These are phyloP conservation scores for Debaryomycetaceae sp. DNA, from an alignment of 1,139 yeast species.

Conservation along the genomic window DNA sequence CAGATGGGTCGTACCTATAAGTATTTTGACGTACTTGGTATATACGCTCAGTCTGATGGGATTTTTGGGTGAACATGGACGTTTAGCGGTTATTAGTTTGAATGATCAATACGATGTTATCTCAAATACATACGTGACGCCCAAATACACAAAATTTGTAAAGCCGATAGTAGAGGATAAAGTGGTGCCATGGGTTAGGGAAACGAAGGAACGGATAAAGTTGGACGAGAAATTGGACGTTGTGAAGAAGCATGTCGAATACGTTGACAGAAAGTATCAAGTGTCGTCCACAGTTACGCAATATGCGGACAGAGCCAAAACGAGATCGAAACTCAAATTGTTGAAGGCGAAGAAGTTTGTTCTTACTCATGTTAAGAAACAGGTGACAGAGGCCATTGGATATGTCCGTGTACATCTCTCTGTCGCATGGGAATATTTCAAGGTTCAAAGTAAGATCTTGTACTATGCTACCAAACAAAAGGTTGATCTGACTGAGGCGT, in stretches of 20 bases:
- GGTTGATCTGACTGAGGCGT: neutral
- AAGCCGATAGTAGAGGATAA: slow-evolving; percentile 1
- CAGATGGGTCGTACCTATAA: slow-evolving; percentile 4
- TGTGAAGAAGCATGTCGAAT: neutral
- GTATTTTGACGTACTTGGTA: slow-evolving; percentile 5
- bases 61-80: neutral
- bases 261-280: slow-evolving; percentile 1
- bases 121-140: slow-evolving; percentile 2
- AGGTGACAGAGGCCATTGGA: neutral
- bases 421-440: neutral
- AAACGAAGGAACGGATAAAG: neutral
- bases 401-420: neutral
- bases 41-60: slow-evolving; percentile 2
- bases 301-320: neutral
- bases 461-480: neutral
- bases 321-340: neutral
- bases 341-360: neutral
- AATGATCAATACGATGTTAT: slow-evolving; percentile 3
- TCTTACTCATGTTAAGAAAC: neutral
- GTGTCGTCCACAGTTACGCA: neutral
- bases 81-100: slow-evolving; percentile 3
- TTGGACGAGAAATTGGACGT: neutral
- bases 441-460: neutral
- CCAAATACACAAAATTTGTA: slow-evolving; percentile 1
- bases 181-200: neutral